Base-by-base conservation (phyloP, 169 alveolate genomes). In the Plasmodium gaboni region DNA sequence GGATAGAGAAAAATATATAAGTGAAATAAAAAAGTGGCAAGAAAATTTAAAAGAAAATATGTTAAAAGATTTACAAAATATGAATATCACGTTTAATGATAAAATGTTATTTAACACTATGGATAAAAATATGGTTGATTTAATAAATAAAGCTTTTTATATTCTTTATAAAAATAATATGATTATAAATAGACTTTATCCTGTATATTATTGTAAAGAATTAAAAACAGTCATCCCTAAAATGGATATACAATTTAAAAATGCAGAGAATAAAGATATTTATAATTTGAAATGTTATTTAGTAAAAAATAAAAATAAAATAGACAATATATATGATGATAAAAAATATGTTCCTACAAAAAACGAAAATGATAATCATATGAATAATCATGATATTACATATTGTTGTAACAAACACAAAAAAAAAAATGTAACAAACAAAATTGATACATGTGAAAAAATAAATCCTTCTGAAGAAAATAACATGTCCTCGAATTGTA, bases 11-110 rank as follows among this genome's bases (percentile, higher is more conserved):
- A 63, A 76, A 1, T 64, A 76, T 57, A 5, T 64, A 3, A 28
- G 13, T 53, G 88, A 76, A 61, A 76, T 76, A 12, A 76, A 26
- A 7, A 53, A 2, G 44, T 76, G 88, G 88, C 88, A 76, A 42
- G 65, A 24, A 5, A 50, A 28, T 28, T 19, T 76, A 26, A 61
- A 64, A 26, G 57, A 76, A 12, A 50, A 76, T 12, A 76, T 76
- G 2, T 9, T 76, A 51, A 50, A 19, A 42, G 12, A 22, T 15
- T n/a, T 76, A 17, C 74, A 76, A 50, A 61, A 48, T n/a, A 76
- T 76, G 74, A 76, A 76, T 15, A 76, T 76, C 26, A 44, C 51
- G 2, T 53, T 61, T 17, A 69, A 76, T 57, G 64, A 55, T 19
- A 64, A 64, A 2, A 55, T 38, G 17, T 76, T 76, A 5, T 76